Evolutionary conservation across 768 basidiomycete genomes (phyloP), one percentile per base, ranked within the genome.

Genomic region (Dentipellis fragilis): DNA sequence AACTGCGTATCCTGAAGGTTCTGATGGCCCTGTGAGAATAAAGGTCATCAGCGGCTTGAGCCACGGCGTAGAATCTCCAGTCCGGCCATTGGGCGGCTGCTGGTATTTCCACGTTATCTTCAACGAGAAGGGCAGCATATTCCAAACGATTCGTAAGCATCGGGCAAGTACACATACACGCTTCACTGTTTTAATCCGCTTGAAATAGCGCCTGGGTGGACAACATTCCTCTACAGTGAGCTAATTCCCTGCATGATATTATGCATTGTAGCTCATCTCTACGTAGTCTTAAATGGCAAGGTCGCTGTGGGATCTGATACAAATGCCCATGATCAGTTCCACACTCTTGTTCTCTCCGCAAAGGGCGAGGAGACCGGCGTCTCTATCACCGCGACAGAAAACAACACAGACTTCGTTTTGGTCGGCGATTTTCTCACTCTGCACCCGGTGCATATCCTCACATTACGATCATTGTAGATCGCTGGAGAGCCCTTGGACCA

Each of bases 31-130:
- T 11, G 42, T 45, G 14, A 79, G 76, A 60, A 76, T 96, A 64
- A 89, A 81, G 65, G 85, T 98, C 40, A 89, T 97, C 61, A 92
- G 89, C 59, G 95, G 95, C 5, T 85, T 84, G 67, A 89, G 89
- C 57, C 82, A 93, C 60, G 92, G 89, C 11, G 76, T 83, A 12
- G 85, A 87, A 65, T 93, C 91, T 1, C 93, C 93, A 23, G 93
- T 98, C 21, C 75, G 87, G 49, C 91, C 91, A 0, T 78, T 93
- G 0, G 94, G 94, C 11, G 94, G 94, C 5, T 94, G 93, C 69
- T 94, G 91, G 89, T 96, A 82, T 69, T 85, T 94, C 72, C 90
- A 94, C 65, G 71, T 86, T 58, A 81, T 73, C 56, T 83, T 94
- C 67, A 70, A 76, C 23, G 77, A 77, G 57, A 76, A 80, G 34